Base-by-base conservation (phyloP, 257 asterid species). In the Petunia axillaris region DNA sequence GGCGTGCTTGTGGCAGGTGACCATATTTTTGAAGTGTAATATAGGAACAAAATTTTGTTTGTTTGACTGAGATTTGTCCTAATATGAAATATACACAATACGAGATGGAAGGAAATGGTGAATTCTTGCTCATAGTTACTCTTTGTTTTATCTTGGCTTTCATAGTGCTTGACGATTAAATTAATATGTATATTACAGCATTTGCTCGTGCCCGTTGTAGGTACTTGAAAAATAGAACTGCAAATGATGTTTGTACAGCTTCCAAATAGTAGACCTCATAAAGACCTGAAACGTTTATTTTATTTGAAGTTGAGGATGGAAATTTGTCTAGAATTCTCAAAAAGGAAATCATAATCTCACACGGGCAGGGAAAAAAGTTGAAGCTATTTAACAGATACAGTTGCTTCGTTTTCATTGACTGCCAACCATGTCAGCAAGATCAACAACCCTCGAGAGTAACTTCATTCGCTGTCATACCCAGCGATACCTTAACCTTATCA, bases 401-500 rank as follows among this genome's bases (percentile, higher is more conserved):
- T 44, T 35, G 43, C 36, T 57, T 77, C 89, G 91, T 83, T 90
- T 91, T 96, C 98, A 94, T 78, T 89, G 85, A 88, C 87, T 89
- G 35, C 97, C 98, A 83, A 90, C 94, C 85, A 93, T 91, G 87
- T 93, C 88, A 71, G 97, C 97, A 76, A 94, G 93, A 87, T 94
- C 98, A 86, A 93, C 98, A 64, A 92, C 98, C 89, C 98, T 91
- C 89, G 97, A 8, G 98, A 94, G 89, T 94, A 94, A 2, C 97
- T 97, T 93, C 97, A 94, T 84, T 92, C 97, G 50, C 92, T 94
- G 83, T 92, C 98, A 65, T 93, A 94, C 98, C 97, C 93, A 6
- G 97, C 98, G 38, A 94, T 89, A 94, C 97, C 94, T 94, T 94
- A 38, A 64, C 48, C 97, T 91, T 93, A 82, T 94, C 97, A 67